Conservation (phyloP, 2,329 filamentous ascomycete genomes). For the Diaporthe nobilis region DNA sequence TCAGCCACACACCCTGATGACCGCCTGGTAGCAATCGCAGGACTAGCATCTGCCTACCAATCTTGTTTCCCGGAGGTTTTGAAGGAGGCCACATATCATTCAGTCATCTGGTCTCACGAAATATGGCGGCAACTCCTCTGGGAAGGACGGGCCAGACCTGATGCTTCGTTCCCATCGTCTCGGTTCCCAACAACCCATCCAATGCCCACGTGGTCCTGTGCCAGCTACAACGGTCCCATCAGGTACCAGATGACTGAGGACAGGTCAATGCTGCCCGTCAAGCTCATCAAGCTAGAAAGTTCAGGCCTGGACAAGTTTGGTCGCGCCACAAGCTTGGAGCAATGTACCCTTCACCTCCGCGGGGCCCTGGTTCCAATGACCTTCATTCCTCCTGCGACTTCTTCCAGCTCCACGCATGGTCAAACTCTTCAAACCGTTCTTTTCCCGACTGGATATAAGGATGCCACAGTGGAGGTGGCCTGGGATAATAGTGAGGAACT, state of each 20-base stretch:
- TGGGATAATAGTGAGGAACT: not conserved
- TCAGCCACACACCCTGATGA: conserved; percentile 10
- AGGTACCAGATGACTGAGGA: not conserved
- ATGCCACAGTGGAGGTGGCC: not conserved
- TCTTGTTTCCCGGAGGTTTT: not conserved
- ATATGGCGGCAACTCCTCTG: conserved; percentile 3
- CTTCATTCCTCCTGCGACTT: not conserved
- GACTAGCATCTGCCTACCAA: not conserved
- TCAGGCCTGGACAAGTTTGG: not conserved
- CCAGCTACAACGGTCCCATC: not conserved
- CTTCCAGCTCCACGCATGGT: not conserved
- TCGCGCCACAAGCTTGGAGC: not conserved
- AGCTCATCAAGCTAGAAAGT: not conserved
- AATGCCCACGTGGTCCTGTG: conserved; percentile 16
- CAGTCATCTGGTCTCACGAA: not conserved
- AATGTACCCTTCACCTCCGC: conserved; percentile 16
- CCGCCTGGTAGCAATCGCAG: conserved; percentile 22
- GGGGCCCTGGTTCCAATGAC: not conserved
- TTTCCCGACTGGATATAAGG: not conserved
- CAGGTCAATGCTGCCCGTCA: not conserved
- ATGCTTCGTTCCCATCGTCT: not conserved
- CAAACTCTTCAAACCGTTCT: not conserved
- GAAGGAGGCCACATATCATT: not conserved
- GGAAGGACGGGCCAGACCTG: not conserved
- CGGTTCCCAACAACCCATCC: conserved; percentile 4